A percentile compares a stretch with the other conserved stretches of the same genome.
Conservation (phyloP, 1,284 basidiomycete genomes). For the Pseudozyma thailandica region DNA sequence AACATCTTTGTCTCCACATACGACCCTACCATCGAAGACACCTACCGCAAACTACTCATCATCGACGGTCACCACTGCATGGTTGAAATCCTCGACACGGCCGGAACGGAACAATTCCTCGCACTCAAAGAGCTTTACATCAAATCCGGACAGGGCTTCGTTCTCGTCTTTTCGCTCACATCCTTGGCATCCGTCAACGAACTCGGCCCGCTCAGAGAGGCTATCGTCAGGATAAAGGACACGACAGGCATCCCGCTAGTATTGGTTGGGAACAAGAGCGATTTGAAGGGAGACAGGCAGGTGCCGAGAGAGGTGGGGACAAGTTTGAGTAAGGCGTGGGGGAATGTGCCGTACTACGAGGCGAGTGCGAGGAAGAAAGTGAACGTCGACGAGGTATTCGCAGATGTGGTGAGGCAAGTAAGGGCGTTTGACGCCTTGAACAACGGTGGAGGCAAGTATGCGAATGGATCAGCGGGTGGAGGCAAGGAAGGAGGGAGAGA, state of each 20-base stretch:
- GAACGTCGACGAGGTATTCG: constrained; percentile 63
- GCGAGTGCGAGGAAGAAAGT: constrained; percentile 56
- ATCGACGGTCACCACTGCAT: constrained; percentile 60
- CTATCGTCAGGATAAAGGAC: constrained; percentile 60
- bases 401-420: constrained; percentile 59
- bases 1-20: constrained; percentile 62
- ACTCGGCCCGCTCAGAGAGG: constrained; percentile 57
- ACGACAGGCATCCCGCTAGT: constrained; percentile 53
- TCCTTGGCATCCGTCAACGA: constrained; percentile 62
- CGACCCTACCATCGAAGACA: constrained; percentile 65
- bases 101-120: constrained; percentile 63
- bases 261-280: constrained; percentile 63
- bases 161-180: constrained; percentile 62
- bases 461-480: constrained; percentile 3
- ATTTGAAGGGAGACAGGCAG: constrained; percentile 55
- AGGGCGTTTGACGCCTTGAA: constrained; percentile 43
- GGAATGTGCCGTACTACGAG: constrained; percentile 64
- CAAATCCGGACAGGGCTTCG: constrained; percentile 59
- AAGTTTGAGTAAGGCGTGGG: constrained; percentile 59
- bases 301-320: constrained; percentile 63
- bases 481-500: constrained; percentile 11
- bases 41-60: constrained; percentile 57
- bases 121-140: constrained; percentile 65
- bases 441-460: constrained; percentile 6
- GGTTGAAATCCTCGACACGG: constrained; percentile 63